These are phyloP conservation scores for Backusella luteola DNA, from an alignment of 192 early-diverging fungal species.

Conservation along the genomic window DNA sequence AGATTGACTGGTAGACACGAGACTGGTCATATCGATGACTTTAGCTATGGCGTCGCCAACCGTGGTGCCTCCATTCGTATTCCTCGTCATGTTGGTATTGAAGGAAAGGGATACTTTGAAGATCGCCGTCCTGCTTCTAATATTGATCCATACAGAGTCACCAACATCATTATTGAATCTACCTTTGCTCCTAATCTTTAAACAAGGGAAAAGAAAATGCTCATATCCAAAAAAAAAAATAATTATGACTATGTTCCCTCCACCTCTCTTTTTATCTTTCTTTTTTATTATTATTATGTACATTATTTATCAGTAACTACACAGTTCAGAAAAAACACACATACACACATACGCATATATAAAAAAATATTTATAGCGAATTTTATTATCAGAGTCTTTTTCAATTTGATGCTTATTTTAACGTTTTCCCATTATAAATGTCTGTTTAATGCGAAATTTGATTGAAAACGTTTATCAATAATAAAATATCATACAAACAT, in stretches of 20 bases:
- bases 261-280: not conserved
- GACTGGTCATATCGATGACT: slow-evolving; percentile 51
- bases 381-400: not conserved
- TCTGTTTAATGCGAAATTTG: no score
- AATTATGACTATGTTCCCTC: not conserved
- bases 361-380: not conserved
- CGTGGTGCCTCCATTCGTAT: slow-evolving; percentile 59
- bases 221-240: not conserved
- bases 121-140: slow-evolving; percentile 57
- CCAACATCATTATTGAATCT: slow-evolving; percentile 46
- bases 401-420: not conserved
- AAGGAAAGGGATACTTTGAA: slow-evolving; percentile 57
- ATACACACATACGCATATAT: no score
- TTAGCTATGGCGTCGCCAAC: slow-evolving; percentile 53
- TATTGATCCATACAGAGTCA: slow-evolving; percentile 56
- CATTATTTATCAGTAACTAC: not conserved
- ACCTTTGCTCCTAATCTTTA: slow-evolving; percentile 25
- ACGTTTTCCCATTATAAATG: not conserved
- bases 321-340: not conserved
- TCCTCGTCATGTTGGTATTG: slow-evolving; percentile 50
- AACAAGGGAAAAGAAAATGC: not conserved
- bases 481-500: no score
- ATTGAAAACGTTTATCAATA: no score
- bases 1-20: slow-evolving; percentile 53
- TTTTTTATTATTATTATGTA: not conserved